These are phyloP conservation scores for Leishmania gerbilli DNA, from an alignment of 208 protist species.

Conservation along the genomic window DNA sequence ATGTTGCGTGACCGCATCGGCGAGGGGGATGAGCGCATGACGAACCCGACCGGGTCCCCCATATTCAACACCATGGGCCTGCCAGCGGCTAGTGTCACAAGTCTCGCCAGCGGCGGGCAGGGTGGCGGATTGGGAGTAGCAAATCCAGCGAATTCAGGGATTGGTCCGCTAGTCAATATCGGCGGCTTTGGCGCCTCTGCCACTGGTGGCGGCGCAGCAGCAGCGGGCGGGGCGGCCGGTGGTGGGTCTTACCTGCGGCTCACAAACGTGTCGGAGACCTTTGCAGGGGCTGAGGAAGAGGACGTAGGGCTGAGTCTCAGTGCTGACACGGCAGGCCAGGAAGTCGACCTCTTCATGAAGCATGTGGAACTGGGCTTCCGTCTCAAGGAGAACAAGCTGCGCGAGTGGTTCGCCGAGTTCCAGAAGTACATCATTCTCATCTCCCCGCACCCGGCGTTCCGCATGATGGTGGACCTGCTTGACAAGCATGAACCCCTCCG, in stretches of 20 bases:
- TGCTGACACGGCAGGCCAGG: constrained; percentile 29
- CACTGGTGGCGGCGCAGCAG: not conserved
- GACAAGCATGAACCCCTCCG: constrained; percentile 92
- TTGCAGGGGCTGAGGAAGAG: constrained; percentile 25
- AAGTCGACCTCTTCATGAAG: constrained; percentile 84
- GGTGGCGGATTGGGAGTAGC: constrained; percentile 6
- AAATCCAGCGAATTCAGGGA: constrained; percentile 16
- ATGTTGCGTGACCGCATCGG: constrained; percentile 65
- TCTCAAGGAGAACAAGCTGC: constrained; percentile 76
- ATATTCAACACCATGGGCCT: constrained; percentile 17
- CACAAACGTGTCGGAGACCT: constrained; percentile 24
- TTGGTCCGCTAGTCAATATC: not conserved
- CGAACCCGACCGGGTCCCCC: constrained; percentile 11
- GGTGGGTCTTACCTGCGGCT: constrained; percentile 32
- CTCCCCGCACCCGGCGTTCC: constrained; percentile 86
- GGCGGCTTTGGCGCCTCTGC: constrained; percentile 7
- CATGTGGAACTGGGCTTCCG: constrained; percentile 82
- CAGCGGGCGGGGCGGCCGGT: constrained; percentile 1
- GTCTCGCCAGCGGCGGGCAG: constrained; percentile 6
- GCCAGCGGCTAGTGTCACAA: constrained; percentile 19
- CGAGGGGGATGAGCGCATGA: constrained; percentile 46
- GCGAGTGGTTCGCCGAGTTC: constrained; percentile 90
- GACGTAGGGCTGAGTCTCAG: constrained; percentile 26
- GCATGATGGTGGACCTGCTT: constrained; percentile 90
- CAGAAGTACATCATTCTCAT: constrained; percentile 90